A percentile compares a stretch with the other conserved stretches of the same genome.
These are phyloP conservation scores for Apiotrichum gracile DNA, from an alignment of 1,284 basidiomycete species.

Conservation along the genomic window DNA sequence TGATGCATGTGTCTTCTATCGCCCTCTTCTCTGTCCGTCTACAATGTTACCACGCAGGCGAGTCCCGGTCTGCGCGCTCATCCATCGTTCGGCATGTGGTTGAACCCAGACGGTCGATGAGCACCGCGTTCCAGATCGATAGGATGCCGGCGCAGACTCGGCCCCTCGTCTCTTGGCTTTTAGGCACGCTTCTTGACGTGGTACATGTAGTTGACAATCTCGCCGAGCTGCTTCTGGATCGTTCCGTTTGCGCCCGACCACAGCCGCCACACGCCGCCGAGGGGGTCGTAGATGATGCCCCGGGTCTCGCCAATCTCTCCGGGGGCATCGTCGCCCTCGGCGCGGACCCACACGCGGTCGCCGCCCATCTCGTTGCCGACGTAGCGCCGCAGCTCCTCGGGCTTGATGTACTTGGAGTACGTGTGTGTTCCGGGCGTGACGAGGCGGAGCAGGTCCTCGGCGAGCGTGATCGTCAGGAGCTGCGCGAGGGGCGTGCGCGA, in stretches of 20 bases:
- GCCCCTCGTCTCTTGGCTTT: not conserved
- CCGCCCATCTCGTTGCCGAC: slow-evolving; percentile 59
- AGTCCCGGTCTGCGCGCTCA: too few species aligned
- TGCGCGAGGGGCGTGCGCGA: slow-evolving; percentile 86
- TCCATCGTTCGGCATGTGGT: too few species aligned
- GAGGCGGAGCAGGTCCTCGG: slow-evolving; percentile 74
- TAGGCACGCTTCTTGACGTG: slow-evolving; percentile 35
- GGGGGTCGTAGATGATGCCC: slow-evolving; percentile 75
- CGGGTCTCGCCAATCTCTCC: slow-evolving; percentile 70
- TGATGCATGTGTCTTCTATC: too few species aligned
- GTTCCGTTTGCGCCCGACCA: slow-evolving; percentile 61
- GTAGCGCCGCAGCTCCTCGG: slow-evolving; percentile 77
- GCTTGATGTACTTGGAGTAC: slow-evolving; percentile 83
- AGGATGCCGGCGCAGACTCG: not conserved
- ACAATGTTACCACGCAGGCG: too few species aligned
- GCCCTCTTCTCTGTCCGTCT: too few species aligned
- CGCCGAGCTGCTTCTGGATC: slow-evolving; percentile 34
- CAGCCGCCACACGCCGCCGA: slow-evolving; percentile 66
- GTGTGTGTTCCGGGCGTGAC: slow-evolving; percentile 90
- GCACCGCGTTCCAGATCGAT: too few species aligned
- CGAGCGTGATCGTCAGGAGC: slow-evolving; percentile 82
- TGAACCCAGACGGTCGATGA: too few species aligned
- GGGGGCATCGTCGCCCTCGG: slow-evolving; percentile 49
- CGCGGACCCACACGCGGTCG: slow-evolving; percentile 37
- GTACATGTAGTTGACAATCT: slow-evolving; percentile 47